Conservation (phyloP, 495 filamentous ascomycete species). For the Xylaria acuta region DNA sequence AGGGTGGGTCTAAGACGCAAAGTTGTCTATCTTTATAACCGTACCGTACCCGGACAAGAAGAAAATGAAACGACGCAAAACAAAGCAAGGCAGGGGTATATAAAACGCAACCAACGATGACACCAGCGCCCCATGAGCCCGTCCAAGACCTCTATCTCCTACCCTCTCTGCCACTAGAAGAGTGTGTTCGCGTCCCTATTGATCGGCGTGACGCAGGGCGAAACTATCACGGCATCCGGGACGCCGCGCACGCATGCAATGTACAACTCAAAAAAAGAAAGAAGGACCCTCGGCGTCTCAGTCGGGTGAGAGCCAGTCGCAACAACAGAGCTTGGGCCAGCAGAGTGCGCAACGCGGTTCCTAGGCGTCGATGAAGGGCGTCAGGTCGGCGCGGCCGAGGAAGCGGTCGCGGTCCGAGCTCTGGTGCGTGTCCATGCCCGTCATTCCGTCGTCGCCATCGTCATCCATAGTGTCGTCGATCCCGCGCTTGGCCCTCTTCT, state of each 20-base stretch:
- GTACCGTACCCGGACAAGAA: background rate
- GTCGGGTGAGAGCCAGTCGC: background rate
- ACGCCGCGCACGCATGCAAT: background rate
- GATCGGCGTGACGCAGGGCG: background rate
- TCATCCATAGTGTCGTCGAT: constrained; percentile 41
- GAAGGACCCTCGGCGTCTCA: background rate
- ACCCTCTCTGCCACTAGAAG: background rate
- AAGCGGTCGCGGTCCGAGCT: constrained; percentile 22
- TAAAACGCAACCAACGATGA: background rate
- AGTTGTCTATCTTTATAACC: background rate
- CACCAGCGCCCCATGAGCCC: background rate
- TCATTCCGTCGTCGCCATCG: constrained; percentile 36
- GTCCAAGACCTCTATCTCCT: background rate
- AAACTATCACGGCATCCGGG: background rate
- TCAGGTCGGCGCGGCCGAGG: background rate
- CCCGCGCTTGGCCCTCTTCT: constrained; percentile 35
- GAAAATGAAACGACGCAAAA: background rate
- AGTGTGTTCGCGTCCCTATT: background rate
- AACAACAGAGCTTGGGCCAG: background rate
- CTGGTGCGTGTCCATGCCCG: constrained; percentile 22
- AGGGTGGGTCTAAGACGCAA: background rate
- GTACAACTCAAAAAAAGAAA: background rate
- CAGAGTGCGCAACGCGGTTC: background rate
- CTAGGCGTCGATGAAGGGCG: constrained; percentile 23
- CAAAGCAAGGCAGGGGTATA: background rate